A percentile compares a stretch with the other conserved stretches of the same genome.
Evolutionary conservation across 1,284 basidiomycete genomes (phyloP).

Genomic region (Gomphus bonarii): DNA sequence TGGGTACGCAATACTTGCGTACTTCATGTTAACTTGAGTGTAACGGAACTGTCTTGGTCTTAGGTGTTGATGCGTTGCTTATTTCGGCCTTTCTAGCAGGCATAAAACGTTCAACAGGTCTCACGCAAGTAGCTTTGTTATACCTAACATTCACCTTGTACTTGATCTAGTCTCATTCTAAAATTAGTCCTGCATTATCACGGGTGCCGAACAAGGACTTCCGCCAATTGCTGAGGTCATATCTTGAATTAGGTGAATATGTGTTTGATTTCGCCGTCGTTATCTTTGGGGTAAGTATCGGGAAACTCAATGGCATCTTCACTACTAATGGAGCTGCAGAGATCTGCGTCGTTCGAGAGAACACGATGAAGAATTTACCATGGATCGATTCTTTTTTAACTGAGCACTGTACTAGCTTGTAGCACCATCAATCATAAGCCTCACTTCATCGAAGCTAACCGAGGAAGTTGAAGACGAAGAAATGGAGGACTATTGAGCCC

Average conservation of each 20-base stretch:
- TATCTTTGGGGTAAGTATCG: conserved; percentile 54
- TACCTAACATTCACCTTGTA: not conserved
- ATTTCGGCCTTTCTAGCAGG: conserved; percentile 73
- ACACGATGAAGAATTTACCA: conserved; percentile 22
- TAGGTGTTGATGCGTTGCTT: conserved; percentile 63
- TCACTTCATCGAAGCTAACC: conserved; percentile 25
- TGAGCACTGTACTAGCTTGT: conserved; percentile 1
- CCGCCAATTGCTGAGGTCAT: conserved; percentile 58
- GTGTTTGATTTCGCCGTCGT: conserved; percentile 76
- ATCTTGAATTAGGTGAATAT: conserved; percentile 76
- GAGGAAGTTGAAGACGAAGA: conserved; percentile 97
- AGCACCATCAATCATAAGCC: not conserved
- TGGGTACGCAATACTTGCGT: not conserved
- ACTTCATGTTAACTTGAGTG: not conserved
- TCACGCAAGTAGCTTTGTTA: conserved; percentile 47
- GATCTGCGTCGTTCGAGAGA: conserved; percentile 65
- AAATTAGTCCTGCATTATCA: conserved; percentile 48
- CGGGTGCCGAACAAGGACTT: conserved; percentile 76
- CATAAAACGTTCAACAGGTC: conserved; percentile 65
- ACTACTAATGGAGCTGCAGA: conserved; percentile 28
- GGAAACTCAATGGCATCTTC: not conserved
- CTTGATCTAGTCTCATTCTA: not conserved
- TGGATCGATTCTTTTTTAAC: not conserved
- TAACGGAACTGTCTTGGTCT: not conserved
- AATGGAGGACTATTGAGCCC: conserved; percentile 91